These are phyloP conservation scores for Tolypocladium ovalisporum DNA, from an alignment of 2,329 filamentous ascomycete species.

Conservation along the genomic window DNA sequence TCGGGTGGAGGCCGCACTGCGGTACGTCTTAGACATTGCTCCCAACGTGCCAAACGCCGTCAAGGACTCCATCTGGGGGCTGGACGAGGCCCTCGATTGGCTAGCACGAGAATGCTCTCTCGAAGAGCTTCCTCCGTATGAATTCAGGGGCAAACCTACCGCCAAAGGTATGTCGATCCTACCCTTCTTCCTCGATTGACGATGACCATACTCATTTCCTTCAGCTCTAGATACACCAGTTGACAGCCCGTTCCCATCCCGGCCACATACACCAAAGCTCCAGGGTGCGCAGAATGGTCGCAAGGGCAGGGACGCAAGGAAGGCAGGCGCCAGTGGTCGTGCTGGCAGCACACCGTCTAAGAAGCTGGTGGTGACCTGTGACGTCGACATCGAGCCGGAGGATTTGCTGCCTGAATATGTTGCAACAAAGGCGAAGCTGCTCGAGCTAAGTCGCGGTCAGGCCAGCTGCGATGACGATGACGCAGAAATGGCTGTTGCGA, in stretches of 20 bases:
- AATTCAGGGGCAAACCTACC: slow-evolving; percentile 26
- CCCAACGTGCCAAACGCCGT: slow-evolving; percentile 44
- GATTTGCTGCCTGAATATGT: slow-evolving; percentile 68
- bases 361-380: slow-evolving; percentile 39
- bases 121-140: slow-evolving; percentile 64
- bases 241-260: slow-evolving; percentile 39
- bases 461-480: slow-evolving; percentile 7
- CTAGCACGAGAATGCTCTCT: slow-evolving; percentile 64
- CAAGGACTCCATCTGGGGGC: slow-evolving; percentile 67
- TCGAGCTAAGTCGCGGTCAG: slow-evolving; percentile 29
- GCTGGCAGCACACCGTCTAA: slow-evolving; percentile 19
- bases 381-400: slow-evolving; percentile 66
- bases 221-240: slow-evolving; percentile 30
- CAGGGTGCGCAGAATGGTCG: slow-evolving; percentile 12
- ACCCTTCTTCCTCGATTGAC: not conserved
- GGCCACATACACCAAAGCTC: slow-evolving; percentile 36
- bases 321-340: slow-evolving; percentile 9
- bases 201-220: slow-evolving; percentile 4
- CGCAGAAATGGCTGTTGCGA: slow-evolving; percentile 41
- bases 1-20: slow-evolving; percentile 52
- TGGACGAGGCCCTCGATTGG: slow-evolving; percentile 85
- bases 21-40: slow-evolving; percentile 56
- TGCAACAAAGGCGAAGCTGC: slow-evolving; percentile 59
- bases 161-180: slow-evolving; percentile 23
- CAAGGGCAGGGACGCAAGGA: slow-evolving; percentile 21